These are phyloP conservation scores for Sindora glabra DNA, from an alignment of 306 rosid species.

Conservation along the genomic window DNA sequence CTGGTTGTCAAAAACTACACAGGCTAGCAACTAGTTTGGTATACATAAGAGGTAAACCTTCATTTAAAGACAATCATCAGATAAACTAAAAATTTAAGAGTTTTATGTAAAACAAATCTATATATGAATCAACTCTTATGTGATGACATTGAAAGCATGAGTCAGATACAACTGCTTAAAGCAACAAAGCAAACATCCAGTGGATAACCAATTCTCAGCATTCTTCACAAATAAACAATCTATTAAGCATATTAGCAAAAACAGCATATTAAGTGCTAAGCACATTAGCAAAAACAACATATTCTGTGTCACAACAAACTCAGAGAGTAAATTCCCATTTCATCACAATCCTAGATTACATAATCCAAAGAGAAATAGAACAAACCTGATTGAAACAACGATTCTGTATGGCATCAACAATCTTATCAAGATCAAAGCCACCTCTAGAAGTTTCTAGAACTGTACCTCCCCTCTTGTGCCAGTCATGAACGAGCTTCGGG, in stretches of 20 bases:
- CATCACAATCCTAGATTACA: not conserved
- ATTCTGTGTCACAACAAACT: no score
- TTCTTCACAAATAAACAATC: not conserved
- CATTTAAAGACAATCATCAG: not conserved
- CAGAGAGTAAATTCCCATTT: not conserved
- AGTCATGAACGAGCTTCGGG: constrained; percentile 33
- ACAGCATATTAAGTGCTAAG: no score
- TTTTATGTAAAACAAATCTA: no score
- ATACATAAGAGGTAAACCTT: not conserved
- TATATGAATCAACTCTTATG: not conserved
- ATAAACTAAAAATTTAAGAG: no score
- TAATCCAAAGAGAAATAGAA: not conserved
- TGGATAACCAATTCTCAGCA: not conserved
- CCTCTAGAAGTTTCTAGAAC: constrained; percentile 73
- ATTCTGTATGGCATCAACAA: constrained; percentile 54
- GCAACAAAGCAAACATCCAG: not conserved
- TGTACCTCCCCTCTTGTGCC: constrained; percentile 74
- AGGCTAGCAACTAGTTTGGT: not conserved
- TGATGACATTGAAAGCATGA: not conserved
- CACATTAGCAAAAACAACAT: not conserved
- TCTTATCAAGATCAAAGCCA: constrained; percentile 58
- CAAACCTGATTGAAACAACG: constrained; percentile 66
- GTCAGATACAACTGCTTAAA: not conserved
- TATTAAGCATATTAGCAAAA: not conserved
- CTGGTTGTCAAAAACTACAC: not conserved